Base-by-base conservation (phyloP, 192 early-diverging fungal genomes). In the Mortierella alpina region DNA sequence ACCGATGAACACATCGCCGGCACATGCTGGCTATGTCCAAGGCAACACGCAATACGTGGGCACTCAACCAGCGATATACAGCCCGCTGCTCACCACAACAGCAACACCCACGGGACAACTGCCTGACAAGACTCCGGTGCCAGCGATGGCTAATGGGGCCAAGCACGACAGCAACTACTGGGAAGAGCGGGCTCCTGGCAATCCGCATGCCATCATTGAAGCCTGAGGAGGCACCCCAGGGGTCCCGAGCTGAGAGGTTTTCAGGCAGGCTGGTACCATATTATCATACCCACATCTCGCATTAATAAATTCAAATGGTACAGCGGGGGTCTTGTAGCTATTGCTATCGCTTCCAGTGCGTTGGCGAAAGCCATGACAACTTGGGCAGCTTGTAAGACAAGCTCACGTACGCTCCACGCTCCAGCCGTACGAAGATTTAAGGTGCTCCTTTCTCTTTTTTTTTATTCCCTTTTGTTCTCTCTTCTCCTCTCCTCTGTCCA, bases 131-230 rank as follows among this genome's bases (percentile, higher is more conserved):
- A 31, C 31, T 31, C 31, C 31, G 31, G 31, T 31, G 31, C 31
- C 55, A 46, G 41, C 56, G 9, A 23, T 40, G 11, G 55, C 31
- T 13, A 50, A 18, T 14, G 15, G 7, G 7, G 68, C 59, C 50
- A 70, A 61, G 31, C 48, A 61, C 12, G 68, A 70, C 15, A 61
- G 49, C 42, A 53, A 42, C 7, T 61, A 53, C 20, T 70, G 68
- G 68, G 59, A 70, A n/a, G 59, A 70, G 39, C 68, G 68, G 23
- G 10, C 57, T 15, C 68, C 59, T 14, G 68, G 68, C 50, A 70
- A 70, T 42, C 68, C 68, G 10, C 68, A 70, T 46, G 59, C 68
- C 14, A 17, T 70, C 12, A 70, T 70, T 18, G 63, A 65, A 15
- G 15, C 62, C 23, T 64, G 31, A 31, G 31, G 31, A 31, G 31